Percentiles rank a stretch among this genome's conserved stretches.
Conservation (phyloP, 768 basidiomycete genomes). For the Termitomyces sp. region DNA sequence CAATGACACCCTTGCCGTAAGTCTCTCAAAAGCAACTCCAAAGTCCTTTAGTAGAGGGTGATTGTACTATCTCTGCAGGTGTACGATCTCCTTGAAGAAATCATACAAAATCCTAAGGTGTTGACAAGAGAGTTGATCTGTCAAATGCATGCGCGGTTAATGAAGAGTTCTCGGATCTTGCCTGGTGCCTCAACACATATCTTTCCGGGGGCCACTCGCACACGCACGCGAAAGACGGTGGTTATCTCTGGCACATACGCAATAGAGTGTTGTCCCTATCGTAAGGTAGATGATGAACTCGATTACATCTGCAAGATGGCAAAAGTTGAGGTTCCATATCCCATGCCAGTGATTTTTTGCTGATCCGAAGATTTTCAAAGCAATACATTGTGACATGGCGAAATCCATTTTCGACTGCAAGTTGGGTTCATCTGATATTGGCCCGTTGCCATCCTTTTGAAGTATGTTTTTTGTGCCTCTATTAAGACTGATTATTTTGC, state of each 20-base stretch:
- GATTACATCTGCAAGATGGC: constrained; percentile 26
- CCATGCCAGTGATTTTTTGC: neutral
- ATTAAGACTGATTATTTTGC: neutral
- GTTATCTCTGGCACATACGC: constrained; percentile 18
- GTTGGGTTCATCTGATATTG: constrained; percentile 27
- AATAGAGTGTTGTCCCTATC: constrained; percentile 26
- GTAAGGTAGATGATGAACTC: constrained; percentile 25
- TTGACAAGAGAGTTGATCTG: constrained; percentile 20
- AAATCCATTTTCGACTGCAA: constrained; percentile 27
- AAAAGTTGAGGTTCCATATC: constrained; percentile 15
- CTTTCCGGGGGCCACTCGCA: constrained; percentile 22
- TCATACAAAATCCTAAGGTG: constrained; percentile 6
- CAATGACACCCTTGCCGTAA: constrained; percentile 24
- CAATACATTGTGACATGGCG: constrained; percentile 22
- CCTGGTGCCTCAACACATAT: constrained; percentile 12
- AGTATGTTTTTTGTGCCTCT: constrained; percentile 14
- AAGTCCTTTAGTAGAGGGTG: neutral
- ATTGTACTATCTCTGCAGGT: constrained; percentile 12
- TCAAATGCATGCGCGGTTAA: constrained; percentile 23
- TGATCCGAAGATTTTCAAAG: constrained; percentile 6
- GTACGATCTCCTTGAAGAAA: constrained; percentile 15
- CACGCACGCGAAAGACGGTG: constrained; percentile 23
- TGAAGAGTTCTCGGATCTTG: constrained; percentile 23
- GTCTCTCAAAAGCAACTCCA: constrained; percentile 2
- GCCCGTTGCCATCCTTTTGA: constrained; percentile 28